A percentile compares a stretch with the other conserved stretches of the same genome.
Conservation (phyloP, 768 basidiomycete genomes). For the Rhizopogon vulgaris region DNA sequence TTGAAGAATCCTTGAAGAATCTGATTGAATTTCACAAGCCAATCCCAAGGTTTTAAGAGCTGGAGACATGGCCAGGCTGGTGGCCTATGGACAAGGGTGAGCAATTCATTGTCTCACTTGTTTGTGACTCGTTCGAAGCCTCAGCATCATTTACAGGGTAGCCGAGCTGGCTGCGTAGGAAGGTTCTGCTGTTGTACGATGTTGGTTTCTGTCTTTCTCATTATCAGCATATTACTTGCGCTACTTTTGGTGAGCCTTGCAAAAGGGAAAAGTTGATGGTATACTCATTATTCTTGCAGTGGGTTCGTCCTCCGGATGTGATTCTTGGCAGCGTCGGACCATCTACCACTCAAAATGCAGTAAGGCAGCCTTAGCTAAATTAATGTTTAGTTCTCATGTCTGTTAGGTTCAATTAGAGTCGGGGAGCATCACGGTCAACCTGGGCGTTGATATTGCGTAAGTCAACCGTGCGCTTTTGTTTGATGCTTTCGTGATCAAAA, state of each 20-base stretch:
- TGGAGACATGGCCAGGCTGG: constrained; percentile 57
- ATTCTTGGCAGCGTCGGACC: constrained; percentile 43
- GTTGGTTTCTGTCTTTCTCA: constrained; percentile 56
- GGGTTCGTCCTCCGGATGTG: constrained; percentile 71
- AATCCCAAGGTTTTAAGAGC: constrained; percentile 31
- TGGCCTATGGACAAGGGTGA: constrained; percentile 63
- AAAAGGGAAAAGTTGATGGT: constrained; percentile 4
- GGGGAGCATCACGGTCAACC: constrained; percentile 48
- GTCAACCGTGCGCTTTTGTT: constrained; percentile 17
- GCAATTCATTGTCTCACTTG: not conserved
- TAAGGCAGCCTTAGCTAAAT: constrained; percentile 21
- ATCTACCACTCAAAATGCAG: constrained; percentile 37
- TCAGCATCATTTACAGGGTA: constrained; percentile 38
- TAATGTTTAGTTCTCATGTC: not conserved
- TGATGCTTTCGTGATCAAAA: constrained; percentile 2
- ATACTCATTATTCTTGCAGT: constrained; percentile 35
- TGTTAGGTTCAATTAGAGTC: constrained; percentile 30
- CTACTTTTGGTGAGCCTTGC: constrained; percentile 54
- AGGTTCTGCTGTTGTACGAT: constrained; percentile 75
- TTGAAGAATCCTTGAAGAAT: constrained; percentile 2
- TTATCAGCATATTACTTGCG: constrained; percentile 59
- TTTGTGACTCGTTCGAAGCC: not conserved
- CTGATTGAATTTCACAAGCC: constrained; percentile 10
- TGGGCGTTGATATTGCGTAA: constrained; percentile 64
- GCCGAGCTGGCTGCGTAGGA: constrained; percentile 52